Conservation (phyloP, 2,329 filamentous ascomycete genomes). For the Capronia coronata region DNA sequence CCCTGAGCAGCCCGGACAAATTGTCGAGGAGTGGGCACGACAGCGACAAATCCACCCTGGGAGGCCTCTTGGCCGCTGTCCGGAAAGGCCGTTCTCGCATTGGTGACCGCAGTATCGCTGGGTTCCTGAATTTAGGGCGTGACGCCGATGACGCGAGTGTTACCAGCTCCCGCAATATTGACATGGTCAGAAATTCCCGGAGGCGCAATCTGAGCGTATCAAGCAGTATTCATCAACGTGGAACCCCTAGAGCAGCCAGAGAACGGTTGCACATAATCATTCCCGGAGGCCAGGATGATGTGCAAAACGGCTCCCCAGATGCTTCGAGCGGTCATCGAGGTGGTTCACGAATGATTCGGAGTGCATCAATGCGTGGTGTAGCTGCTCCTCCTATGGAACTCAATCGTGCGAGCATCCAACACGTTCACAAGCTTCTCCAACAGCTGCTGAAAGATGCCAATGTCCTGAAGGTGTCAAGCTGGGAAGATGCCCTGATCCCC, state of each 20-base stretch:
- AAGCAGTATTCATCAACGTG: conserved; percentile 63
- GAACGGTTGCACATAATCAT: conserved; percentile 45
- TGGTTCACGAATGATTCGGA: conserved; percentile 58
- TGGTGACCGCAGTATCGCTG: conserved; percentile 69
- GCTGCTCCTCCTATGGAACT: conserved; percentile 72
- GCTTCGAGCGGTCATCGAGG: conserved; percentile 25
- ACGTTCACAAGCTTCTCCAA: conserved; percentile 76
- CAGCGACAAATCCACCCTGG: conserved; percentile 66
- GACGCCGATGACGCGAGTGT: conserved; percentile 60
- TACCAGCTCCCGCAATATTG: conserved; percentile 51
- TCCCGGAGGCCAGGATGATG: conserved; percentile 35
- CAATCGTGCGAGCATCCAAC: conserved; percentile 77
- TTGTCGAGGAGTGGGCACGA: conserved; percentile 60
- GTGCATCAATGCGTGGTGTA: conserved; percentile 71
- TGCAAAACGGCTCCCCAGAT: conserved; percentile 28
- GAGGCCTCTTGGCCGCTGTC: conserved; percentile 63
- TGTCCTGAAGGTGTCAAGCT: conserved; percentile 66
- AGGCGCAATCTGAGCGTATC: conserved; percentile 78
- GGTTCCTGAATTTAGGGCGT: conserved; percentile 62
- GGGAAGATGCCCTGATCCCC: conserved; percentile 85
- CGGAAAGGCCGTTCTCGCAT: conserved; percentile 67
- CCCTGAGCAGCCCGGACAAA: conserved; percentile 57
- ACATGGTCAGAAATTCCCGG: conserved; percentile 58
- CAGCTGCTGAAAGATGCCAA: conserved; percentile 74
- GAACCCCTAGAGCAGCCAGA: conserved; percentile 64